Evolutionary conservation across 352 stramenopile genomes (phyloP).

Genomic region (Pythium oligandrum): DNA sequence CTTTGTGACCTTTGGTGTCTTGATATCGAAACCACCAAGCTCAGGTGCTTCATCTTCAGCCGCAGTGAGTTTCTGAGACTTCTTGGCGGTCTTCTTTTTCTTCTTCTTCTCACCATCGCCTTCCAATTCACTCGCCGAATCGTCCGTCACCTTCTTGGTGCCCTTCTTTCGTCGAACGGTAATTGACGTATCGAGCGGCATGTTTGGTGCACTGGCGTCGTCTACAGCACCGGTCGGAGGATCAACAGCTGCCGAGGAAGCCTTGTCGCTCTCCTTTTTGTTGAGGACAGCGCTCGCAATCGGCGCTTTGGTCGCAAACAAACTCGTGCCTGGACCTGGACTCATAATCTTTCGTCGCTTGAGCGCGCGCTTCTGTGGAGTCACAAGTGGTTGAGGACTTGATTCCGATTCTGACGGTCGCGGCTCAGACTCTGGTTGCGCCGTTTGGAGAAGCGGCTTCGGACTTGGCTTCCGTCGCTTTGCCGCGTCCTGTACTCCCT

Average conservation of each 20-base stretch:
- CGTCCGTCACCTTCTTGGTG: not conserved
- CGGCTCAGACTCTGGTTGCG: too few species aligned
- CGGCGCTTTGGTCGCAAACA: too few species aligned
- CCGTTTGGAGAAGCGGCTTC: too few species aligned
- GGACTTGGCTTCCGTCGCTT: too few species aligned
- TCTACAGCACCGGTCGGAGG: too few species aligned
- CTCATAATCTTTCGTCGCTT: conserved; percentile 14
- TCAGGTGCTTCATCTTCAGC: conserved; percentile 2
- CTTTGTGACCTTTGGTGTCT: conserved; percentile 51
- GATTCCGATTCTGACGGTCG: too few species aligned
- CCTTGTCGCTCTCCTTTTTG: not conserved
- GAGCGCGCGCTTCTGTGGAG: conserved; percentile 9
- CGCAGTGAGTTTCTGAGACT: conserved; percentile 12
- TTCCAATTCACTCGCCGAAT: not conserved
- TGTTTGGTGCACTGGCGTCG: too few species aligned
- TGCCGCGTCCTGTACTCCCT: not conserved
- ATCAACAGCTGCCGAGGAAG: too few species aligned
- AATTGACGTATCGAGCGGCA: too few species aligned
- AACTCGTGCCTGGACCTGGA: too few species aligned
- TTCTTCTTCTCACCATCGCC: not conserved
- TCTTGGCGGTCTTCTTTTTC: conserved; percentile 22
- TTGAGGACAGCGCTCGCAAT: not conserved
- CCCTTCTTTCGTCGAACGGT: too few species aligned
- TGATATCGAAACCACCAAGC: conserved; percentile 29
- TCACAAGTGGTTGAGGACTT: too few species aligned